A percentile compares a stretch with the other conserved stretches of the same genome.
Conservation (phyloP, 192 early-diverging fungal genomes). For the Coemansia sp. region DNA sequence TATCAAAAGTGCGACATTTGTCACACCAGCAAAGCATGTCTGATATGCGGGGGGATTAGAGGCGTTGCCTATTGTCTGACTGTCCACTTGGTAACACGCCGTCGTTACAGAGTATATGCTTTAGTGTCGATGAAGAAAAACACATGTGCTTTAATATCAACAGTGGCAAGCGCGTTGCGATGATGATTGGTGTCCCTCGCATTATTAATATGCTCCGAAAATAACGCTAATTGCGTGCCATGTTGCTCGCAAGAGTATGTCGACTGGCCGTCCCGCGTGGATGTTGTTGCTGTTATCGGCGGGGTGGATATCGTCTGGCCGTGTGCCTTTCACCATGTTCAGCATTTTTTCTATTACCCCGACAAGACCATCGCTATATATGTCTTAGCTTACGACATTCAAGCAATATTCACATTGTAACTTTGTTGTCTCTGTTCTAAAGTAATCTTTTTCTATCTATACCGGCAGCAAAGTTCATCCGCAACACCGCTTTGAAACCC, state of each 20-base stretch:
- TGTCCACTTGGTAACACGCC: no score
- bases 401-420: background rate
- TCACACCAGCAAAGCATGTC: background rate
- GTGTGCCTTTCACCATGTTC: background rate
- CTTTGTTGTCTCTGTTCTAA: slow-evolving; percentile 1
- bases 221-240: background rate
- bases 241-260: background rate
- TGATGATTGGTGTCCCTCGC: background rate
- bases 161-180: background rate
- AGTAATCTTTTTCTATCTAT: background rate
- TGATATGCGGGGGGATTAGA: background rate
- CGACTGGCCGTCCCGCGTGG: background rate
- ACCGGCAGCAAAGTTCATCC: background rate
- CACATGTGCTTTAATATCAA: background rate
- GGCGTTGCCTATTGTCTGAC: no score
- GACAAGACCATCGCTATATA: background rate
- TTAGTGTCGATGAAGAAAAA: background rate
- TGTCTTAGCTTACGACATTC: background rate
- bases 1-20: background rate
- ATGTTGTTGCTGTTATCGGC: background rate
- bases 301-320: background rate
- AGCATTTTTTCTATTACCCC: background rate
- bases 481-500: background rate
- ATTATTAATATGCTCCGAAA: background rate
- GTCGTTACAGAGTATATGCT: no score